phyloP scores from a whole-genome alignment of 768 basidiomycete species.

The Bullera alba region DNA sequence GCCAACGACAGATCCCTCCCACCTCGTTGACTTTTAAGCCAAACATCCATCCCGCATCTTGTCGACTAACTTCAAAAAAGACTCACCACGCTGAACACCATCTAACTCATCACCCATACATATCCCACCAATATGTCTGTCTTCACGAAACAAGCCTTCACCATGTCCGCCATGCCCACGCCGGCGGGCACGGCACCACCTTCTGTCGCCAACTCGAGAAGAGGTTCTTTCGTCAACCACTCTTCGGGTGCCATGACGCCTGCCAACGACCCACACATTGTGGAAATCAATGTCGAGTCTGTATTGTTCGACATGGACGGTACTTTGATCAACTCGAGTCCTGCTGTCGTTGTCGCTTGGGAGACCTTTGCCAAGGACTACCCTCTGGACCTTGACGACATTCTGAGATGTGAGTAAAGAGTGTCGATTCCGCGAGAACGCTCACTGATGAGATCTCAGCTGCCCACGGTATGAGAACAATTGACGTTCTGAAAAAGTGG shows the following conservation, averaged over 20 bases:
- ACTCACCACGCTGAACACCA: no score
- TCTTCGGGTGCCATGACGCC: conserved; percentile 29
- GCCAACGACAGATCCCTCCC: no score
- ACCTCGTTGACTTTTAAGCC: no score
- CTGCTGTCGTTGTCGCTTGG: conserved; percentile 73
- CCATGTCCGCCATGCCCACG: conserved; percentile 40
- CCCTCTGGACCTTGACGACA: conserved; percentile 42
- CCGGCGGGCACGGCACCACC: conserved; percentile 22
- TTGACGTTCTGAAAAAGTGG: conserved; percentile 2
- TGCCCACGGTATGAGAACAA: conserved; percentile 68
- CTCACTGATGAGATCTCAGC: conserved; percentile 24
- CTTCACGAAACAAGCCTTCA: conserved; percentile 44
- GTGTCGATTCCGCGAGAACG: background rate
- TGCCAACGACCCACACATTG: conserved; percentile 34
- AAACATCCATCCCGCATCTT: no score
- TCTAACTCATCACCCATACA: background rate
- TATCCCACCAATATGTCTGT: conserved; percentile 38
- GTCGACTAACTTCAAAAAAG: no score
- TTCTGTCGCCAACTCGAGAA: conserved; percentile 24
- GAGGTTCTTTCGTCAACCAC: conserved; percentile 22
- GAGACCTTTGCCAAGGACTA: conserved; percentile 61
- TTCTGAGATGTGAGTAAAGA: conserved; percentile 34
- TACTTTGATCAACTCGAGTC: conserved; percentile 54
- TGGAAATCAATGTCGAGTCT: conserved; percentile 39
- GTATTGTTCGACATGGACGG: conserved; percentile 43